Percentiles rank a stretch among this genome's conserved stretches.
These are phyloP conservation scores for Backusella macrospora DNA, from an alignment of 192 early-diverging fungal species.

Conservation along the genomic window DNA sequence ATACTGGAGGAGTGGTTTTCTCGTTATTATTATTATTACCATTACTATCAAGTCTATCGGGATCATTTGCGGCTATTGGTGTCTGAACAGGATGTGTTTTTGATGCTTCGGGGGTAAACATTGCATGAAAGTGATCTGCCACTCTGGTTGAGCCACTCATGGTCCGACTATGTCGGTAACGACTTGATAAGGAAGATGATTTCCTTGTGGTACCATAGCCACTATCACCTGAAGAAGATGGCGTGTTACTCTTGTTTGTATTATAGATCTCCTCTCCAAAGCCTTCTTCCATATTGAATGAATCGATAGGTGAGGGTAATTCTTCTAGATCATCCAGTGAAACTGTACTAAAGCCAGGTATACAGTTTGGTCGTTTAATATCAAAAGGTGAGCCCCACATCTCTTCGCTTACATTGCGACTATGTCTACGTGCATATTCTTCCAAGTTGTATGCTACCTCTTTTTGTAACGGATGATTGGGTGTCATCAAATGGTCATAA, in stretches of 20 bases:
- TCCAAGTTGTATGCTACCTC: background rate
- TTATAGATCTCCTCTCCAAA: conserved; percentile 11
- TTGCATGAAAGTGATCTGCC: conserved; percentile 5
- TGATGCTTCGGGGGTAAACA: background rate
- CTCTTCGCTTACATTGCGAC: background rate
- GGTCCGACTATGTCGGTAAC: background rate
- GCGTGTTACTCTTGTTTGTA: conserved; percentile 17
- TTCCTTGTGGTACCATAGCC: conserved; percentile 23
- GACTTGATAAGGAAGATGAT: conserved; percentile 7
- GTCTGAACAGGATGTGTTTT: background rate
- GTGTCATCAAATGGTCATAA: background rate
- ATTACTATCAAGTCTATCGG: background rate
- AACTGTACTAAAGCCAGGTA: conserved; percentile 8
- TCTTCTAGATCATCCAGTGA: conserved; percentile 7
- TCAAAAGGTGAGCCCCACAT: conserved; percentile 12
- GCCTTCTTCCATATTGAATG: background rate
- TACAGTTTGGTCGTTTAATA: conserved; percentile 16
- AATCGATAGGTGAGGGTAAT: conserved; percentile 9
- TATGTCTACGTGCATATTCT: conserved; percentile 2
- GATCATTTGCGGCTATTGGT: background rate
- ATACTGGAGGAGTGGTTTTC: background rate
- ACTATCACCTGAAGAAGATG: conserved; percentile 21
- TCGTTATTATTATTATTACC: background rate
- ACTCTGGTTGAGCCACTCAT: background rate
- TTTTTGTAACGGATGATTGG: background rate